A percentile compares a stretch with the other conserved stretches of the same genome.
phyloP scores from a whole-genome alignment of 208 protist genomes.

The Wallacemonas collosoma region DNA sequence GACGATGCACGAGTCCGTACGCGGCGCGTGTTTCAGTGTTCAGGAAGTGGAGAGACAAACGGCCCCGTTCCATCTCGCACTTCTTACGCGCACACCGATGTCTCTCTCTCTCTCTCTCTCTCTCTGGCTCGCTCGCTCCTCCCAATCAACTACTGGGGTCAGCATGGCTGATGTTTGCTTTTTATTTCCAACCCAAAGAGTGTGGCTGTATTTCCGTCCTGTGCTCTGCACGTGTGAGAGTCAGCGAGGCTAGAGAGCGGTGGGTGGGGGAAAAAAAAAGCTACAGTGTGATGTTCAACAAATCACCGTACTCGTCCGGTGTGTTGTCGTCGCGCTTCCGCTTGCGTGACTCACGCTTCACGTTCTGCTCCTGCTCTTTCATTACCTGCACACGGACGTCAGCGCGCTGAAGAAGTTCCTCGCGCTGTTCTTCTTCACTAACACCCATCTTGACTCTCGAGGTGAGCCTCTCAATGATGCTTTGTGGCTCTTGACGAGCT shows the following conservation, averaged over 20 bases:
- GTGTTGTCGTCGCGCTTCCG: constrained; percentile 32
- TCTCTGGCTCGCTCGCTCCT: no score
- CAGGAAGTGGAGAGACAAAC: no score
- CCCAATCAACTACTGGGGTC: no score
- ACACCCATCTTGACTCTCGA: constrained; percentile 83
- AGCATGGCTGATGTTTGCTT: no score
- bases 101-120: no score
- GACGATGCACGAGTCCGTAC: no score
- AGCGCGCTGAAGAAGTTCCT: constrained; percentile 59
- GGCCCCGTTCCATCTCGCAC: no score
- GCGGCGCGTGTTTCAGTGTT: no score
- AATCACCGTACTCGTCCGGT: constrained; percentile 79
- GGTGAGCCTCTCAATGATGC: constrained; percentile 65
- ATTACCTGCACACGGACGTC: constrained; percentile 63
- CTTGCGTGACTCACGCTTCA: constrained; percentile 50
- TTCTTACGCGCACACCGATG: no score
- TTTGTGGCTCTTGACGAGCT: constrained; percentile 47
- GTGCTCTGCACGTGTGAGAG: no score
- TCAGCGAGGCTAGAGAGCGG: neutral
- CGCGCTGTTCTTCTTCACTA: constrained; percentile 83
- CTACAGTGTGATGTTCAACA: constrained; percentile 60
- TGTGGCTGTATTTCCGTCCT: no score
- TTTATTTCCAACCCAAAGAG: no score
- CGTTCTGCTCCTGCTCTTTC: constrained; percentile 49
- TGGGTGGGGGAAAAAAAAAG: neutral